Evolutionary conservation across 2,329 filamentous ascomycete species (phyloP).

Genomic region (Phialophora chinensis): DNA sequence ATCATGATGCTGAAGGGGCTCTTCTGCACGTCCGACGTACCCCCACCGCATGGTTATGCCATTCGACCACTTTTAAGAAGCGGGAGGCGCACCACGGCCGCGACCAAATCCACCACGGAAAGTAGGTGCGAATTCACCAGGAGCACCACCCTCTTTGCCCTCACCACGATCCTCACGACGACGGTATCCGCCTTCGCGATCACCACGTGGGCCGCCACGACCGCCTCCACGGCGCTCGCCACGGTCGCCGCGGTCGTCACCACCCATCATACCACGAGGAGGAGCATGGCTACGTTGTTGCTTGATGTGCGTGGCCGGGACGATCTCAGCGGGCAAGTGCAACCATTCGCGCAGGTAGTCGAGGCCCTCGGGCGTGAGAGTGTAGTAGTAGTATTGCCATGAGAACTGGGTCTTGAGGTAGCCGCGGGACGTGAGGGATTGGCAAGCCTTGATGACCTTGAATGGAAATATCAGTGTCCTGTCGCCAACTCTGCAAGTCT

Average conservation of each 20-base stretch:
- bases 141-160: slow-evolving; percentile 89
- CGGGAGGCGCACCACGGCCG: slow-evolving; percentile 78
- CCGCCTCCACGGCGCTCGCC: slow-evolving; percentile 81
- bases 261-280: slow-evolving; percentile 96
- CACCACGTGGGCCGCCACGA: slow-evolving; percentile 76
- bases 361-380: slow-evolving; percentile 98
- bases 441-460: slow-evolving; percentile 92
- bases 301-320: slow-evolving; percentile 99
- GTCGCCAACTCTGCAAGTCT: not conserved
- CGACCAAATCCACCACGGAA: slow-evolving; percentile 92
- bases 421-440: slow-evolving; percentile 97
- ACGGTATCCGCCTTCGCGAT: slow-evolving; percentile 88
- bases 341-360: slow-evolving; percentile 99
- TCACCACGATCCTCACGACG: slow-evolving; percentile 79
- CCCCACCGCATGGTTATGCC: not conserved
- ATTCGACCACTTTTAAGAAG: slow-evolving; percentile 17
- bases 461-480: slow-evolving; percentile 20
- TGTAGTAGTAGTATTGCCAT: slow-evolving; percentile 99
- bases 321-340: slow-evolving; percentile 98
- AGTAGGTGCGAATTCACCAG: slow-evolving; percentile 87
- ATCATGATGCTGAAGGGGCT: not conserved
- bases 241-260: slow-evolving; percentile 73
- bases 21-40: not conserved
- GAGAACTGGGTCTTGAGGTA: slow-evolving; percentile 99
- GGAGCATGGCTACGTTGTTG: slow-evolving; percentile 98